Percentiles rank a stretch among this genome's conserved stretches.
Evolutionary conservation across 306 rosid genomes (phyloP).

Genomic region (Biancaea sappan): DNA sequence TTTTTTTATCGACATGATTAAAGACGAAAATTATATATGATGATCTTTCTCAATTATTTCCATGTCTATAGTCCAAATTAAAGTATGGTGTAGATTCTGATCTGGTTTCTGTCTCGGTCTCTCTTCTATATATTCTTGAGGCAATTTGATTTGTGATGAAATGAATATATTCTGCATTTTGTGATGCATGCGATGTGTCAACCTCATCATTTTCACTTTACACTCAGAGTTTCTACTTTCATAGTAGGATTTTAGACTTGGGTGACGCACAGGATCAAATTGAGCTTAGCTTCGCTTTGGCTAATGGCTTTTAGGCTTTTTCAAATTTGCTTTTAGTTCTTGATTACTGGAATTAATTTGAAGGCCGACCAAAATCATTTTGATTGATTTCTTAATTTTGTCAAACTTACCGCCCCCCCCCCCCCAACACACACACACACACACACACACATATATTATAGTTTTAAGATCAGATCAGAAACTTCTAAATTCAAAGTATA

Average conservation of each 20-base stretch:
- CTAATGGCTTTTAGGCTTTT: neutral
- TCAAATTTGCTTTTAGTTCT: too few species aligned
- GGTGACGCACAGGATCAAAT: neutral
- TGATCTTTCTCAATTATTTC: neutral
- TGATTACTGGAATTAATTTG: too few species aligned
- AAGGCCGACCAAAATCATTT: too few species aligned
- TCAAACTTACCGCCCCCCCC: too few species aligned
- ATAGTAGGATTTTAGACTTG: constrained; percentile 11
- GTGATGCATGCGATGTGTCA: neutral
- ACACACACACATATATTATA: too few species aligned
- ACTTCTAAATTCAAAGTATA: too few species aligned
- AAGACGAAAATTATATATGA: neutral
- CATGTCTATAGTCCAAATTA: neutral
- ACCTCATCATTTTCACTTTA: neutral
- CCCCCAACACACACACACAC: too few species aligned
- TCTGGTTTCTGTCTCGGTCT: too few species aligned
- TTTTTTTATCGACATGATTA: neutral
- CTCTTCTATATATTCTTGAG: neutral
- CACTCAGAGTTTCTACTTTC: constrained; percentile 1
- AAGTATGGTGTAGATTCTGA: neutral
- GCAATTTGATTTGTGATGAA: neutral
- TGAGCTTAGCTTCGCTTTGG: neutral
- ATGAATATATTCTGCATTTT: constrained; percentile 2
- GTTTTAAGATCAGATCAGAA: too few species aligned
- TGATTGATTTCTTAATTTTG: too few species aligned